These are phyloP conservation scores for Zostera marina DNA, from an alignment of 116 monocot species.

Conservation along the genomic window DNA sequence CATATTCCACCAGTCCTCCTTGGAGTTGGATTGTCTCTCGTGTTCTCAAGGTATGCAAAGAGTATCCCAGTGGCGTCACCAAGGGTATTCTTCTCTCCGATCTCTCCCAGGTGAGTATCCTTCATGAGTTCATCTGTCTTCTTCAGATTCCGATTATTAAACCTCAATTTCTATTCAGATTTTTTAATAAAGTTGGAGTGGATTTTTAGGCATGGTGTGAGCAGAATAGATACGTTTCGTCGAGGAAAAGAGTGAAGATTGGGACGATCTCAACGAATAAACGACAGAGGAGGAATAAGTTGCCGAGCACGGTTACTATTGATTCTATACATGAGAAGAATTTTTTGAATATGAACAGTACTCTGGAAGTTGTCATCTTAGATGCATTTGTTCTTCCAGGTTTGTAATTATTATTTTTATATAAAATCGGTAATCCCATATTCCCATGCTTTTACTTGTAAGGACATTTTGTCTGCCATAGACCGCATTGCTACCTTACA, in stretches of 20 bases:
- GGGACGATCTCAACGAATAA: slow-evolving; percentile 28
- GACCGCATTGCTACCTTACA: too few relatives aligned
- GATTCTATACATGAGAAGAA: slow-evolving; percentile 89
- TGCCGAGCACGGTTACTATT: slow-evolving; percentile 58
- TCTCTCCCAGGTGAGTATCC: slow-evolving; percentile 51
- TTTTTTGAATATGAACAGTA: slow-evolving; percentile 53
- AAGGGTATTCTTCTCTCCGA: slow-evolving; percentile 81
- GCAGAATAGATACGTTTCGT: slow-evolving; percentile 32
- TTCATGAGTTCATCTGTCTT: too few relatives aligned
- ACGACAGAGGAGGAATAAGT: slow-evolving; percentile 33
- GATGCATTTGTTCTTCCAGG: slow-evolving; percentile 76
- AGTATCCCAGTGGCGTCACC: slow-evolving; percentile 87
- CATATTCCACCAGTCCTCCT: slow-evolving; percentile 12
- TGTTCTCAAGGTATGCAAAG: slow-evolving; percentile 55
- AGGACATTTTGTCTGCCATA: too few relatives aligned
- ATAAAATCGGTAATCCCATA: too few relatives aligned
- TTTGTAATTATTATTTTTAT: slow-evolving; percentile 2
- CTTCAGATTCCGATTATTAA: neutral
- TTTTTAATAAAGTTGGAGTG: neutral
- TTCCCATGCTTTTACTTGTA: too few relatives aligned
- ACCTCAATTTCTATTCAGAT: neutral
- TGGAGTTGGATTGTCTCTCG: slow-evolving; percentile 83
- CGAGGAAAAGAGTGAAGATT: slow-evolving; percentile 36
- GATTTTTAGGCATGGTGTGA: slow-evolving; percentile 66
- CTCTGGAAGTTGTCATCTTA: slow-evolving; percentile 57